Base-by-base conservation (phyloP, 2,329 filamentous ascomycete species). In the Keithomyces neogunnii region DNA sequence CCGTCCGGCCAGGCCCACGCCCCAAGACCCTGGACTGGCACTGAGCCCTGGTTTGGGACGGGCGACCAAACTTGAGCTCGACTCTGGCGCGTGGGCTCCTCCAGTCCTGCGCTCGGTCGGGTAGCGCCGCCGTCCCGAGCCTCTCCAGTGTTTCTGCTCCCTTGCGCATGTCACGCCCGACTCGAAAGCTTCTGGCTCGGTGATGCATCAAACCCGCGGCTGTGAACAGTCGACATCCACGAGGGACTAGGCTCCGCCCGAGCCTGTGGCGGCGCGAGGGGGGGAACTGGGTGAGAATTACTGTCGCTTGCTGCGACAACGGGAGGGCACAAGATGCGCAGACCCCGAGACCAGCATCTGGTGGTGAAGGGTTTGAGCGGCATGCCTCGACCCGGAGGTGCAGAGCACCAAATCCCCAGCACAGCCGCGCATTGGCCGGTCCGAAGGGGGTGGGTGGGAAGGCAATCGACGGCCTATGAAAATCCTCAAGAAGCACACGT, bases 121-220 rank as follows among this genome's bases (percentile, higher is more conserved):
- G 49, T 49, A 51, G 49, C 49, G 52, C 52, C 52, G 52, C 48
- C 45, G 49, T 47, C 35, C 48, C 45, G 49, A 46, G 39, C 49
- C 45, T 53, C 19, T 28, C 36, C 32, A 32, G 31, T 32, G 39
- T 29, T 13, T 33, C 38, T 49, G 42, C 48, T 28, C 36, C 11
- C 30, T 5, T 5, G 45, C 30, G 19, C 33, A 35, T 44, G 40
- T 28, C 40, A 44, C 30, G 40, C 30, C 40, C 30, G 40, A 44
- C 40, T 30, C 13, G 7, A 19, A 3, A 11, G 3, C 30, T 19
- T 30, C 40, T 44, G 40, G 38, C 5, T 31, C 28, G 38, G 47
- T 49, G 30, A 42, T 39, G 26, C 9, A 49, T 28, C 19, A 38
- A 9, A 30, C 3, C 31, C 46, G 35, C 38, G 29, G 47, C 19